These are phyloP conservation scores for Francoa sonchifolia DNA, from an alignment of 441 rosid species.

Conservation along the genomic window DNA sequence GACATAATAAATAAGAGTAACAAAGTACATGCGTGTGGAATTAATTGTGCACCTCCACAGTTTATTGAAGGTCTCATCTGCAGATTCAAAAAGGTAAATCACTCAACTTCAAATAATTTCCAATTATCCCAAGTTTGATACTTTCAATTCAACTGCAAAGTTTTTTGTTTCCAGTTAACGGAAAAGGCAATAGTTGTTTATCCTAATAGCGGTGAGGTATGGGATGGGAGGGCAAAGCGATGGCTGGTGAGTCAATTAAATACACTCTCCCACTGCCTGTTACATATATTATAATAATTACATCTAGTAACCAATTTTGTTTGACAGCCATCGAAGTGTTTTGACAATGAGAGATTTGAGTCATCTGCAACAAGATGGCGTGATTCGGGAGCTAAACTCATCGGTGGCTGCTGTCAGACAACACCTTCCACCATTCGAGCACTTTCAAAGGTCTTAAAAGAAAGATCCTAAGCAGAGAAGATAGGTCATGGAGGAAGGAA, in stretches of 20 bases:
- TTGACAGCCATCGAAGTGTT: slow-evolving; percentile 71
- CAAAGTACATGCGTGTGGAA: slow-evolving; percentile 57
- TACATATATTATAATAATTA: too few species aligned
- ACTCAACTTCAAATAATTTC: background rate
- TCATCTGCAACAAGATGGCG: slow-evolving; percentile 54
- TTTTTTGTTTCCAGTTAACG: slow-evolving; percentile 39
- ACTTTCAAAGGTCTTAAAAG: slow-evolving; percentile 46
- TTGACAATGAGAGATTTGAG: slow-evolving; percentile 58
- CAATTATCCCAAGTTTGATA: too few species aligned
- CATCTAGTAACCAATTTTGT: too few species aligned
- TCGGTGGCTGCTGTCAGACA: slow-evolving; percentile 83
- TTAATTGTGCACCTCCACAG: slow-evolving; percentile 82
- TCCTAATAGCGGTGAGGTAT: slow-evolving; percentile 85
- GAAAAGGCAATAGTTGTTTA: slow-evolving; percentile 57
- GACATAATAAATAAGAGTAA: slow-evolving; percentile 42
- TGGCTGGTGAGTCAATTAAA: slow-evolving; percentile 73
- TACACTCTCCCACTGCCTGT: slow-evolving; percentile 1
- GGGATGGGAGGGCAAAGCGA: slow-evolving; percentile 76
- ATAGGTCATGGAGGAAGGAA: background rate
- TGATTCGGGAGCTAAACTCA: slow-evolving; percentile 63
- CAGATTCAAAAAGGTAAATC: slow-evolving; percentile 46
- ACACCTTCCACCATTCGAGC: slow-evolving; percentile 64
- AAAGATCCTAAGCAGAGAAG: slow-evolving; percentile 14
- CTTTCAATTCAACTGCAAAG: too few species aligned
- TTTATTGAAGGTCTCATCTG: slow-evolving; percentile 46